A percentile compares a stretch with the other conserved stretches of the same genome.
Conservation (phyloP, 139 green algal species). For the Chlamydomonas eustigma region DNA sequence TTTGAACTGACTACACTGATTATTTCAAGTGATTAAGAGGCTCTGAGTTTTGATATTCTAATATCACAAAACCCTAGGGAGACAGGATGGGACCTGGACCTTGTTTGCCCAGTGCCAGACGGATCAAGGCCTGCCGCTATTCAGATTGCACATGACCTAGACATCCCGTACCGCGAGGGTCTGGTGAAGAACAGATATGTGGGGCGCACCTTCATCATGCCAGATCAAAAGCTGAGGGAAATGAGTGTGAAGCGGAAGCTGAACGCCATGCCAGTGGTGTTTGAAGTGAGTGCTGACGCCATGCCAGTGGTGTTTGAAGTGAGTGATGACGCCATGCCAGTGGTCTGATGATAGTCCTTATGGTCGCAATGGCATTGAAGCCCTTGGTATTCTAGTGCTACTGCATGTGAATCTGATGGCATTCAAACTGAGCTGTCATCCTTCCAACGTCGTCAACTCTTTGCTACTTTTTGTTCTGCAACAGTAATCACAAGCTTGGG, state of each 20-base stretch:
- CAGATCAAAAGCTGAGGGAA: conserved; percentile 78
- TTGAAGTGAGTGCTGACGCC: conserved; percentile 70
- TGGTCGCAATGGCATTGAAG: no score
- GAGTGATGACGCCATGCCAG: no score
- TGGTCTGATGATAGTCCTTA: no score
- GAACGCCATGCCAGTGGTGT: conserved; percentile 93
- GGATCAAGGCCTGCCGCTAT: conserved; percentile 87
- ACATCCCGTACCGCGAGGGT: conserved; percentile 90
- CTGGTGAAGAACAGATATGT: conserved; percentile 98
- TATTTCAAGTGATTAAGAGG: no score
- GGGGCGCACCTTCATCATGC: conserved; percentile 99
- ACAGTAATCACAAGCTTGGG: no score
- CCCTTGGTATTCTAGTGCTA: no score
- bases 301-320: conserved; percentile 87
- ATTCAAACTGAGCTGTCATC: no score
- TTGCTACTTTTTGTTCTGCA: no score
- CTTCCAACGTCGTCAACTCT: no score
- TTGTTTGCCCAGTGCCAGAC: conserved; percentile 91
- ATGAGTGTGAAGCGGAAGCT: conserved; percentile 89
- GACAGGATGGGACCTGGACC: conserved; percentile 84
- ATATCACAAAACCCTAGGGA: conserved; percentile 33
- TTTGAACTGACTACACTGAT: no score
- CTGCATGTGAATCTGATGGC: no score
- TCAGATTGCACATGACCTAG: conserved; percentile 64
- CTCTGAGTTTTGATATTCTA: neutral